A percentile compares a stretch with the other conserved stretches of the same genome.
Evolutionary conservation across 768 basidiomycete species (phyloP).

Genomic region (Boletellus emodensis): DNA sequence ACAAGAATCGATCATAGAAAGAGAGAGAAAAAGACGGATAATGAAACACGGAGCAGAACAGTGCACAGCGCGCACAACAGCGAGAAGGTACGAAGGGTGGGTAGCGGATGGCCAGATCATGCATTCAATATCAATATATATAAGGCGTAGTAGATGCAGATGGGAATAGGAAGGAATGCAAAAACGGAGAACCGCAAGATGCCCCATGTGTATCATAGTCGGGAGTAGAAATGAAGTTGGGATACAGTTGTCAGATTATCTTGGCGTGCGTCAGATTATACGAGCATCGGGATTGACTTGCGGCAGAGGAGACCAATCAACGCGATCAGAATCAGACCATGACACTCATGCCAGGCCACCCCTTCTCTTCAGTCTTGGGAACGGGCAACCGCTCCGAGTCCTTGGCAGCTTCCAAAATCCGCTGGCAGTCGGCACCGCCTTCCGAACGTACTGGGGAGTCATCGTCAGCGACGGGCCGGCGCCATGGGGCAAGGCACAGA

Average conservation of each 20-base stretch:
- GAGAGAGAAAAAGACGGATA: neutral
- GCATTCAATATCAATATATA: conserved; percentile 27
- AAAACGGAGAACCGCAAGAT: conserved; percentile 26
- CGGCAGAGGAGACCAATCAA: conserved; percentile 7
- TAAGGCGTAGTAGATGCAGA: conserved; percentile 7
- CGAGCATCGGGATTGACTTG: conserved; percentile 15
- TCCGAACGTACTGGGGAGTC: conserved; percentile 63
- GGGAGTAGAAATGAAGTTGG: conserved; percentile 4
- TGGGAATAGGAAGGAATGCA: conserved; percentile 6
- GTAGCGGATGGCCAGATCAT: conserved; percentile 6
- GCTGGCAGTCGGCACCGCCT: conserved; percentile 73
- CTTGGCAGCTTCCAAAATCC: conserved; percentile 34
- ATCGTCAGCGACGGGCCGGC: neutral
- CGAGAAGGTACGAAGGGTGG: conserved; percentile 6
- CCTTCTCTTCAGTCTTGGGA: conserved; percentile 32
- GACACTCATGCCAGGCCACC: conserved; percentile 31
- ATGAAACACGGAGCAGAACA: conserved; percentile 12
- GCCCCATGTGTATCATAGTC: conserved; percentile 29
- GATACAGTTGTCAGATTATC: conserved; percentile 20
- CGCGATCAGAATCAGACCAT: conserved; percentile 25
- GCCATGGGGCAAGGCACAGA: neutral
- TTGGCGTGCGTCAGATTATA: conserved; percentile 25
- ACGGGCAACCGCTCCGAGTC: conserved; percentile 21
- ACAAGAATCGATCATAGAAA: conserved; percentile 24
- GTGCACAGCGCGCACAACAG: neutral